Conservation (phyloP, 1,139 yeast species). For the Blastobotrys petasosporus region DNA sequence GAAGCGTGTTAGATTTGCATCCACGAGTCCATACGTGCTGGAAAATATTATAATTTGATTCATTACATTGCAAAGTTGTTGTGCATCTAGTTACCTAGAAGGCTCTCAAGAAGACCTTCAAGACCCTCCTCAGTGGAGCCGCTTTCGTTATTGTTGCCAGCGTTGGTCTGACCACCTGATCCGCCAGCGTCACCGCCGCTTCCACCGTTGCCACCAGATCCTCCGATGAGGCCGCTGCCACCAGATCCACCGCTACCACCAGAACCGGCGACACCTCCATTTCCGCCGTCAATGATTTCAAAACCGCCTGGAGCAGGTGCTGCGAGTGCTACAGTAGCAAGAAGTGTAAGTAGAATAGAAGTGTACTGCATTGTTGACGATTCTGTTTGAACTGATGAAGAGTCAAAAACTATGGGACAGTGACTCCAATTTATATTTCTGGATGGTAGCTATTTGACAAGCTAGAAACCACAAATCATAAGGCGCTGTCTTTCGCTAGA, state of each 20-base stretch:
- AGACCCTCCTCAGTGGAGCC: not conserved
- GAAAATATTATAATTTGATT: not conserved
- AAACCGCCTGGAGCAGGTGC: not conserved
- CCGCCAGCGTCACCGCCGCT: not conserved
- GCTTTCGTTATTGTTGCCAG: not conserved
- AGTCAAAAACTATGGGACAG: too few relatives aligned
- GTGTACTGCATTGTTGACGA: not conserved
- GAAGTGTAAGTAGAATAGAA: not conserved
- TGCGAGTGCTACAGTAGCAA: not conserved
- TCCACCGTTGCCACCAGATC: not conserved
- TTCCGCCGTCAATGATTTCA: not conserved
- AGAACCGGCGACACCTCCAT: not conserved
- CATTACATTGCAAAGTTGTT: not conserved
- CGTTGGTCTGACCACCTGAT: not conserved
- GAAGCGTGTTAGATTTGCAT: not conserved
- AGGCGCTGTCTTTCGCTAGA: too few relatives aligned
- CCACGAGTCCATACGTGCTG: not conserved
- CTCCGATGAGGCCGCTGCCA: not conserved
- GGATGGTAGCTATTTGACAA: too few relatives aligned
- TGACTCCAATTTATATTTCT: too few relatives aligned
- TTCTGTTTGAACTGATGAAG: not conserved
- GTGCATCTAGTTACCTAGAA: not conserved
- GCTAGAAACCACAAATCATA: too few relatives aligned
- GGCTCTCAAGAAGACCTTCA: not conserved
- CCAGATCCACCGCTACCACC: not conserved